Evolutionary conservation across 2,329 filamentous ascomycete genomes (phyloP), one percentile per base, ranked within the genome.

Genomic region (Clonostachys chloroleuca): DNA sequence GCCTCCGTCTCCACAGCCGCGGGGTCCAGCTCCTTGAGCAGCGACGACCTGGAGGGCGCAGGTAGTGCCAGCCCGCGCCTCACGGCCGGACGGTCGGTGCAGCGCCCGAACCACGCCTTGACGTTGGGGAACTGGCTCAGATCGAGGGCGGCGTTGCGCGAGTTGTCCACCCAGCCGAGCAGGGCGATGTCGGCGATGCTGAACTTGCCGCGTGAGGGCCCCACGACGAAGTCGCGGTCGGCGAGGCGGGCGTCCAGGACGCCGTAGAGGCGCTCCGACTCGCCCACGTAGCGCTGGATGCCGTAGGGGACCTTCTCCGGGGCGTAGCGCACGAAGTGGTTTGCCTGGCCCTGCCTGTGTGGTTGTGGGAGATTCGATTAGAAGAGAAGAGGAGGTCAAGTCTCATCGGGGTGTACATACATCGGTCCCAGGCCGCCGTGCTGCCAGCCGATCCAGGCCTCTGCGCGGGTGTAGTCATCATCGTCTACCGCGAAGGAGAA

Each of bases 21-120:
- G 9, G 24, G 8, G 24, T 30, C 24, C 24, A 30, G 24, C 36
- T 39, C 36, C 12, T 54, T 52, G 33, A 53, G 52, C 49, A 51
- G 17, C 42, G 52, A 14, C 46, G 46, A 33, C 24, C 24, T 30
- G 4, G 10, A 30, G 8, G 24, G 24, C n/a, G 75, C 71, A 2
- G 88, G 88, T 5, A 91, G 78, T 64, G 89, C 75, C 48, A 82
- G 72, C 6, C 87, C 90, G 66, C 84, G 88, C 66, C 89, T 80
- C 9, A 91, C 75, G 2, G 74, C 88, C 0, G 84, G 81, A 2
- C 89, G 77, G 46, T 78, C 74, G 36, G 81, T 70, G 69, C 95
- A 75, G 47, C 76, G 75, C 50, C 86, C 78, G 54, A 91, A 75
- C 90, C 90, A 95, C 5, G 78, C 77, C 59, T 86, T 82, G 52